Evolutionary conservation across 495 filamentous ascomycete species (phyloP), one percentile per base, ranked within the genome.

Genomic region (Tuber microsphaerosporum): DNA sequence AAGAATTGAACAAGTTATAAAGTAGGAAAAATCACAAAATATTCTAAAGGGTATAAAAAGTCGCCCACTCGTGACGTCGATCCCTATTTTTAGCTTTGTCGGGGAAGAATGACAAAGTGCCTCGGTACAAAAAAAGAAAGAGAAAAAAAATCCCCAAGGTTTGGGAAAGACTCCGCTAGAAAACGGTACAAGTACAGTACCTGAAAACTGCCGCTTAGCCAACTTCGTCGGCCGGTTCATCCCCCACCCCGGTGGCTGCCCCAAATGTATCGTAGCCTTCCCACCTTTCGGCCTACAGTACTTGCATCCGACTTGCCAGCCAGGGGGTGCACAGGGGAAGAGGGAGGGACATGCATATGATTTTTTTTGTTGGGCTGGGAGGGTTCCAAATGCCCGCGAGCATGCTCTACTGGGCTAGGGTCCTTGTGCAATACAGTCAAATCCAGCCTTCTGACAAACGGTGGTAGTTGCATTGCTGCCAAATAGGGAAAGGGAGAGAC

Each of bases 201-300:
- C 56, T 61, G 56, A 61, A 61, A 61, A 61, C 26, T 61, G 56
- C n/a, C n/a, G 56, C 56, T 61, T 61, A 12, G 31, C 56, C 56
- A 61, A 61, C 26, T 61, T 61, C 14, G n/a, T 16, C n/a, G n/a
- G n/a, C 56, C 56, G 56, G 56, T 61, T n/a, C 56, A 31, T 16
- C 56, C 10, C 31, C 10, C 26, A 31, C 56, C 56, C 56, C 1
- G 0, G 48, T 56, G 48, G 8, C 48, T 56, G 8, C 48, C 22
- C 48, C 48, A 22, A 56, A 56, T 56, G 48, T 61, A 61, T 61
- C 56, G 51, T 56, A 56, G 51, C n/a, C 56, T 16, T 31, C 56
- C 56, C 8, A 31, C n/a, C 56, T 61, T 31, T 61, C 56, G 56
- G 56, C 56, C 56, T 61, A 61, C 48, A 41, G 39, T 41, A 41